Base-by-base conservation (phyloP, 106 monocot genomes). In the Platanthera zijinensis region DNA sequence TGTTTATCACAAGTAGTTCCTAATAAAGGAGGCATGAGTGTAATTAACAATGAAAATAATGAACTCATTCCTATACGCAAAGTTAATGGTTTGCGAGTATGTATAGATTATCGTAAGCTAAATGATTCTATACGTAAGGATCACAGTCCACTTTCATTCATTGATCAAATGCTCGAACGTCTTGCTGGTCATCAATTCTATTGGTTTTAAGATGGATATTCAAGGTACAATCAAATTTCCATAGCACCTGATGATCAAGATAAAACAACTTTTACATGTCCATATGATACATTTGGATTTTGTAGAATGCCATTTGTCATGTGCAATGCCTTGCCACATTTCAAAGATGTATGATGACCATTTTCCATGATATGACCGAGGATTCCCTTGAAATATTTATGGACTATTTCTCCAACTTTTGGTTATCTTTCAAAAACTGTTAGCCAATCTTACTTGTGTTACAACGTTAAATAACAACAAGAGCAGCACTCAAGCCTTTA, bases 91-190 rank as follows among this genome's bases (percentile, higher is more conserved):
- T 83, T 63, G 51, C 48, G 78, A 0, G 59, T 74, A 11, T 78
- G 74, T 17, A 53, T 78, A 17, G 30, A 75, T 51, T 83, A 78
- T 67, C 8, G 78, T 10, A 78, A 74, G 47, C 30, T 78, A 5
- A 83, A 83, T n/a, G n/a, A 28, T 3, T 5, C 64, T 1, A 83
- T 68, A 5, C 18, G 52, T 2, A 83, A 78, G 25, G 62, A 83
- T 68, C 49, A 83, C 19, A 78, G 74, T 50, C 64, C 78, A 17
- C 17, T 78, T 0, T 51, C 72, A 6, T 82, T 82, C 15, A 57
- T 82, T 30, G 80, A 75, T 32, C 74, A 75, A 51, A 75, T 80
- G 63, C 52, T 81, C 10, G 51, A 81, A 56, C 3, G 25, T 6
- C 14, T 75, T 3, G 75, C 52, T 6, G 69, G 52, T 13, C 75